These are phyloP conservation scores for Geotrichum bryndzae DNA, from an alignment of 1,139 yeast species.

Conservation along the genomic window DNA sequence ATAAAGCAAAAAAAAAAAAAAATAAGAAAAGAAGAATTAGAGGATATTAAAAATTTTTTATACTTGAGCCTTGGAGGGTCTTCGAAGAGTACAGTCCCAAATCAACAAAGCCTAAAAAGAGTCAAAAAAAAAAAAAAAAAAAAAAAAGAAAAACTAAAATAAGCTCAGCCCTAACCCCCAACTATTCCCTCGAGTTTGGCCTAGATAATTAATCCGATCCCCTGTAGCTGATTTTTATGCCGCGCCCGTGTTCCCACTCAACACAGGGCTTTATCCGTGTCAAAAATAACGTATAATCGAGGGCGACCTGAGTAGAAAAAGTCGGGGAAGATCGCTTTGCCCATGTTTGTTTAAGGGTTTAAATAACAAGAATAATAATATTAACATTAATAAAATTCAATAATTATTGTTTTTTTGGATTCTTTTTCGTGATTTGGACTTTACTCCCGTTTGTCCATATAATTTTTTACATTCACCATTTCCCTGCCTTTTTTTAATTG, in stretches of 20 bases:
- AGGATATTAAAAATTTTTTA: neutral
- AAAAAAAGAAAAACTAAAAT: neutral
- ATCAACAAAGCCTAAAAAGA: neutral
- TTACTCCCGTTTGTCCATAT: neutral
- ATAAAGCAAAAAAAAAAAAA: neutral
- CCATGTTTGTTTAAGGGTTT: neutral
- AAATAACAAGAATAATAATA: too few species aligned
- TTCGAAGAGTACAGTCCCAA: neutral
- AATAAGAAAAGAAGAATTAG: neutral
- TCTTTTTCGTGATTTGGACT: neutral
- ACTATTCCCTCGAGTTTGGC: neutral
- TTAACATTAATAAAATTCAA: too few species aligned
- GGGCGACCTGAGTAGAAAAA: neutral
- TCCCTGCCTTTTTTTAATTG: neutral
- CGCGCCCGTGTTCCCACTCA: neutral
- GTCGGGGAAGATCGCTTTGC: neutral
- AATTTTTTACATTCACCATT: neutral
- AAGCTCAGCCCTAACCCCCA: neutral
- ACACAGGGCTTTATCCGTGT: neutral
- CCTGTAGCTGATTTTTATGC: neutral
- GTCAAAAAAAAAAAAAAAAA: neutral
- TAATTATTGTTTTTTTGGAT: neutral
- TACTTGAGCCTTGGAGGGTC: neutral
- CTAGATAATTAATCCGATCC: neutral
- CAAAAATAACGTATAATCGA: neutral